Evolutionary conservation across 306 rosid species (phyloP), one percentile per base, ranked within the genome.

Genomic region (Carpinus viminea): DNA sequence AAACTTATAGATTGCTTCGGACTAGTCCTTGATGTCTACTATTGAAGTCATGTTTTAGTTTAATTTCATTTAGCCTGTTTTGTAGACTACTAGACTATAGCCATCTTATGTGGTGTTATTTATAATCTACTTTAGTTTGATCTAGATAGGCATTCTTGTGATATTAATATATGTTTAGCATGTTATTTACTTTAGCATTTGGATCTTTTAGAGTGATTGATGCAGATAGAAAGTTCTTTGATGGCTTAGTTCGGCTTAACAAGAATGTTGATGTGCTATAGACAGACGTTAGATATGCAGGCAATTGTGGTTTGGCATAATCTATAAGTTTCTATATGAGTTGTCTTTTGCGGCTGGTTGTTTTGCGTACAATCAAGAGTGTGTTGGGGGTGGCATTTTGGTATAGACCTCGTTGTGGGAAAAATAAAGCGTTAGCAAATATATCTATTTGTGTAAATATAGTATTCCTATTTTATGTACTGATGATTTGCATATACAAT

Each of bases 21-120:
- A 9, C 9, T 64, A 75, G 77, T 61, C 54, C 24, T 45, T 70
- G 70, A 75, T 73, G 78, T 76, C 81, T 76, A 60, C 70, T 38
- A 76, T 70, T n/a, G 74, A 26, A 48, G 73, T 73, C 82, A 36
- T 61, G 28, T 50, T 76, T 57, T 80, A 84, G 87, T 80, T 68
- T 47, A 31, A 72, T 73, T 66, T 76, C 8, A 68, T 74, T 65
- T 73, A 68, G 82, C 46, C 51, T 66, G 73, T 56, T 82, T 55
- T 34, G 70, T 64, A 64, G 70, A 34, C 70, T 64, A 36, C 41
- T 78, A 50, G 81, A 84, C 78, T 68, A 47, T 80, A 80, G 87
- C 50, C 52, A 47, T 72, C 55, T 17, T 59, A 41, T 60, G 3
- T 68, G 61, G 68, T 59, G 46, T 81, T 68, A 31, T 76, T 41